Percentiles rank a stretch among this genome's conserved stretches.
These are phyloP conservation scores for Xylaria sp. DNA, from an alignment of 2,329 filamentous ascomycete species.

Conservation along the genomic window DNA sequence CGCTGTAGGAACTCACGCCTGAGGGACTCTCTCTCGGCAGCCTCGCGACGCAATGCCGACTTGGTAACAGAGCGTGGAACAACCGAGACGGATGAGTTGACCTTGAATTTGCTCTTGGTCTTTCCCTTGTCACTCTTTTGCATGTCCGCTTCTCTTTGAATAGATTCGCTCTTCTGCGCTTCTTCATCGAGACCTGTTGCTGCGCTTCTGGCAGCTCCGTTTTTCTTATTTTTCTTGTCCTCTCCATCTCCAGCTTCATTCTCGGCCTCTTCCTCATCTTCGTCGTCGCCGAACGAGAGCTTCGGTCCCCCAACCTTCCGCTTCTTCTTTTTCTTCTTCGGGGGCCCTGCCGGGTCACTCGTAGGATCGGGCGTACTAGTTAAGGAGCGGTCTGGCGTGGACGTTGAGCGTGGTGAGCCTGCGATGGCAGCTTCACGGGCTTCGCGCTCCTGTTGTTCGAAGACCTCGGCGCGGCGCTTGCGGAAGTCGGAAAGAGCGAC, in stretches of 20 bases:
- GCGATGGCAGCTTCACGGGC: conserved; percentile 71
- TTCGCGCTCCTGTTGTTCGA: conserved; percentile 89
- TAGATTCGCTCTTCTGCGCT: background rate
- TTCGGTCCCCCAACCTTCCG: conserved; percentile 56
- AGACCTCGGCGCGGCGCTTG: conserved; percentile 92
- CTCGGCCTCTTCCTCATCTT: conserved; percentile 64
- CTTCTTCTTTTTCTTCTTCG: conserved; percentile 63
- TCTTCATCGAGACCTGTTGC: background rate
- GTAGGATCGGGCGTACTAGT: conserved; percentile 60
- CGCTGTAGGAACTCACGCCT: conserved; percentile 83
- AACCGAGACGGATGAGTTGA: conserved; percentile 70
- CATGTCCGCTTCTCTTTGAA: background rate
- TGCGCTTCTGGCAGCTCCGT: background rate
- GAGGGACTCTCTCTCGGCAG: conserved; percentile 76
- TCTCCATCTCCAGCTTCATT: conserved; percentile 52
- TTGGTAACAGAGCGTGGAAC: conserved; percentile 77
- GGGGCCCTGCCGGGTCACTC: conserved; percentile 52
- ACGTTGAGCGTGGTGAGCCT: conserved; percentile 50
- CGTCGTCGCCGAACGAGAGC: conserved; percentile 76
- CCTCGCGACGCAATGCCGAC: conserved; percentile 80
- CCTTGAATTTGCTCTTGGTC: conserved; percentile 63
- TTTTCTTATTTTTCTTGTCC: background rate
- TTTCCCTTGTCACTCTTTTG: conserved; percentile 31
- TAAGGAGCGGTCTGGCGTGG: conserved; percentile 62
- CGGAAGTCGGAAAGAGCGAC: conserved; percentile 94